Conservation (phyloP, 495 filamentous ascomycete species). For the Talaromyces thailandensis region DNA sequence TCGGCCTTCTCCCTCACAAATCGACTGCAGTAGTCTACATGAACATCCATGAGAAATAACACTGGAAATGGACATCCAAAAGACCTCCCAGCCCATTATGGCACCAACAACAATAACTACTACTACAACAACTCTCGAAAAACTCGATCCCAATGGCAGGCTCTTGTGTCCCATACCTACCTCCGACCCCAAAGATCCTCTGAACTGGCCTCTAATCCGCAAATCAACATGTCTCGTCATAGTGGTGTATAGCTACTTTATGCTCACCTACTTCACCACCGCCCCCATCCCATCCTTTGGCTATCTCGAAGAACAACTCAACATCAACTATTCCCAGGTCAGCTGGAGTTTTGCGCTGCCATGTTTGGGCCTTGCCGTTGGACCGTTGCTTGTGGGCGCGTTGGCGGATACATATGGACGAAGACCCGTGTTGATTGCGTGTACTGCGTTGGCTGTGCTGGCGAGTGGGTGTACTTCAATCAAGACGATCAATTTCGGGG, state of each 20-base stretch:
- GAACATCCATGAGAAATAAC: background rate
- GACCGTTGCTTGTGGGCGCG: background rate
- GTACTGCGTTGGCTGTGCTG: background rate
- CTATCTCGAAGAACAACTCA: slow-evolving; percentile 1
- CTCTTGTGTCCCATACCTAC: background rate
- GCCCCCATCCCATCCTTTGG: background rate
- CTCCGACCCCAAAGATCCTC: background rate
- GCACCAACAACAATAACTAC: too few species aligned
- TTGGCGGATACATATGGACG: slow-evolving; percentile 2
- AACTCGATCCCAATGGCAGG: background rate
- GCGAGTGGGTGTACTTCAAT: slow-evolving; percentile 1
- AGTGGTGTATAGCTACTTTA: slow-evolving; percentile 1
- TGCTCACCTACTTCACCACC: slow-evolving; percentile 3
- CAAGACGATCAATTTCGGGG: slow-evolving; percentile 2
- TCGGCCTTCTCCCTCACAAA: background rate
- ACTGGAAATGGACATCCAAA: background rate
- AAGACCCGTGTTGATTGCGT: background rate
- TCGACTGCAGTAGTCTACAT: background rate
- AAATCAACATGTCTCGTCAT: slow-evolving; percentile 2
- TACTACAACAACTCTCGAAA: background rate
- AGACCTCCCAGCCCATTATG: background rate
- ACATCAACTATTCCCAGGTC: slow-evolving; percentile 1
- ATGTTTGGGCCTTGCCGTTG: background rate
- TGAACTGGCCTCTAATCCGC: slow-evolving; percentile 7
- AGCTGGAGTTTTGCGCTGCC: slow-evolving; percentile 2